phyloP scores from a whole-genome alignment of 768 basidiomycete genomes.

The Amanita brunnescens region DNA sequence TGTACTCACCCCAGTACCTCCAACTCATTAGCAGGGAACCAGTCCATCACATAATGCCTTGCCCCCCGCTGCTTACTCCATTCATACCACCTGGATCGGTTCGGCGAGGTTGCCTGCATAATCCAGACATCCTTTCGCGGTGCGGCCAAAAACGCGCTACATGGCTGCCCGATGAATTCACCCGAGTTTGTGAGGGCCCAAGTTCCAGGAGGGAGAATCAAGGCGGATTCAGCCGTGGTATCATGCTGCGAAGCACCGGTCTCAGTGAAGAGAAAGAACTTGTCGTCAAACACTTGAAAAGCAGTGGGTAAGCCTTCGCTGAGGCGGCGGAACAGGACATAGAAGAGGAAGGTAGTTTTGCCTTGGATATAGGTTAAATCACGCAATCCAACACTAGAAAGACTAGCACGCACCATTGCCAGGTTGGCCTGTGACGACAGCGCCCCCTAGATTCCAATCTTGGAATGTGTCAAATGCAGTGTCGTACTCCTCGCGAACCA shows the following conservation, averaged over 20 bases:
- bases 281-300: not conserved
- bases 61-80: not conserved
- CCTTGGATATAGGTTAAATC: not conserved
- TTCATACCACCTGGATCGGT: not conserved
- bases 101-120: not conserved
- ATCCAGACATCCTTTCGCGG: not conserved
- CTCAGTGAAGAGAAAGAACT: constrained; percentile 6
- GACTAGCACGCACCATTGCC: not conserved
- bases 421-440: not conserved
- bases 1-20: no score
- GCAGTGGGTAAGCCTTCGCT: constrained; percentile 1
- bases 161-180: not conserved
- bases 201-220: not conserved
- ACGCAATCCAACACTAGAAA: not conserved
- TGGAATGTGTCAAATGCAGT: constrained; percentile 26
- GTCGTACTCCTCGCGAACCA: constrained; percentile 8
- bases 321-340: not conserved
- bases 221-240: not conserved
- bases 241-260: not conserved
- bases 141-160: not conserved
- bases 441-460: not conserved
- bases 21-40: not conserved
- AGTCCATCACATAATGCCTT: not conserved
- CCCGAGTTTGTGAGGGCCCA: constrained; percentile 4
- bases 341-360: not conserved